Evolutionary conservation across 2,329 filamentous ascomycete species (phyloP), one percentile per base, ranked within the genome.

Genomic region (Microcera coccophila): DNA sequence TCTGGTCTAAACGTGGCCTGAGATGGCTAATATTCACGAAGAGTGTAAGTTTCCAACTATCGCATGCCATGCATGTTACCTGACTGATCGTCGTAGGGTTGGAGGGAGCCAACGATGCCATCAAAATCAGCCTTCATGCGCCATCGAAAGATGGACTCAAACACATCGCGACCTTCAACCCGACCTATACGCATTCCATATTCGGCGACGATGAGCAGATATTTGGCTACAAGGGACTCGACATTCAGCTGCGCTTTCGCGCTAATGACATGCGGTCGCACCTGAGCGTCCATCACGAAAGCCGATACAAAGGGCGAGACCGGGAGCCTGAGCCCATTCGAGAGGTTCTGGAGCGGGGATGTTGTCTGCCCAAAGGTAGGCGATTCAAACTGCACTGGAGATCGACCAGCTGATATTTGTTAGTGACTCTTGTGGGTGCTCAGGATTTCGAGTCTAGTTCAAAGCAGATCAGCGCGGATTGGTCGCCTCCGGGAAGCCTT

Each of bases 161-260:
- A 55, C 78, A 75, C 22, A 69, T 84, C 54, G 75, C 78, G 19
- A 77, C 79, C 20, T 97, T 98, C 65, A 76, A 87, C 47, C 94
- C 93, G 0, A 79, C 80, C 60, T 94, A 90, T 64, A 96, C 91
- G 15, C 95, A 97, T 65, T 74, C 88, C 2, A 85, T 98, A 50
- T 96, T 97, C 55, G 89, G 89, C 58, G 85, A 97, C n/a, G 84
- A 93, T 8, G 90, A 98, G 66, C 79, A 77, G 21, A 91, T 97
- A 51, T 90, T 95, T 57, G 91, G 91, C 28, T 95, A 96, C 72
- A 84, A 89, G 62, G 81, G 82, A 41, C 76, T 95, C 42, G 81
- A 81, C 51, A 84, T 97, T 60, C 79, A 81, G 49, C 70, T 97
- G 42, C 81, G 81, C 49, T 84, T 74, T 55, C 72, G 81, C 60